Conservation (phyloP, 441 rosid genomes). For the Erysimum cheiri region DNA sequence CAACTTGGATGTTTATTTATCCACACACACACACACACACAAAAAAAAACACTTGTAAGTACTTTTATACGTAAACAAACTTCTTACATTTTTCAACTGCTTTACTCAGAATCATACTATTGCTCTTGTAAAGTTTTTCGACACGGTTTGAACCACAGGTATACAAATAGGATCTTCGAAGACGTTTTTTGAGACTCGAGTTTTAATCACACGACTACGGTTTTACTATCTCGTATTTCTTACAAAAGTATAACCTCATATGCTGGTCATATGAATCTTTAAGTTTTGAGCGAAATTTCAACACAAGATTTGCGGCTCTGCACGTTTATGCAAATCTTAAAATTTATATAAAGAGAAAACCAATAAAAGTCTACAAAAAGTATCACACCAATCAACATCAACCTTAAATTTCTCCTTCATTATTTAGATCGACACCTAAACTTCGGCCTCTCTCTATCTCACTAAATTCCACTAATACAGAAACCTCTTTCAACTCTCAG, state of each 20-base stretch:
- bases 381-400: conserved; percentile 44
- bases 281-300: conserved; percentile 20
- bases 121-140: not conserved
- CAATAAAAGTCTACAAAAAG: conserved; percentile 35
- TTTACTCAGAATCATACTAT: not conserved
- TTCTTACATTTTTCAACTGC: conserved; percentile 3
- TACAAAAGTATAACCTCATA: not conserved
- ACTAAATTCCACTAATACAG: conserved; percentile 34
- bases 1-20: conserved; percentile 21
- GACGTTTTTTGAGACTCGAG: not conserved
- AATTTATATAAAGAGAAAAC: not conserved
- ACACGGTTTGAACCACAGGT: not conserved
- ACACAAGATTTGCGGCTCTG: conserved; percentile 36
- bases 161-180: not conserved
- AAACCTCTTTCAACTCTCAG: conserved; percentile 31
- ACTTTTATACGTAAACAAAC: not conserved
- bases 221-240: not conserved
- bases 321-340: not conserved
- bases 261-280: not conserved
- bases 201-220: too few relatives aligned
- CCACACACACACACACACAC: not conserved
- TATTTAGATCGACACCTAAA: conserved; percentile 39
- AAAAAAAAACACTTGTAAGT: conserved; percentile 1
- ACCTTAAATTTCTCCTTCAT: conserved; percentile 39
- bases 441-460: conserved; percentile 28